A percentile compares a stretch with the other conserved stretches of the same genome.
phyloP scores from a whole-genome alignment of 345 rosid species.

The Acer yangbiense region DNA sequence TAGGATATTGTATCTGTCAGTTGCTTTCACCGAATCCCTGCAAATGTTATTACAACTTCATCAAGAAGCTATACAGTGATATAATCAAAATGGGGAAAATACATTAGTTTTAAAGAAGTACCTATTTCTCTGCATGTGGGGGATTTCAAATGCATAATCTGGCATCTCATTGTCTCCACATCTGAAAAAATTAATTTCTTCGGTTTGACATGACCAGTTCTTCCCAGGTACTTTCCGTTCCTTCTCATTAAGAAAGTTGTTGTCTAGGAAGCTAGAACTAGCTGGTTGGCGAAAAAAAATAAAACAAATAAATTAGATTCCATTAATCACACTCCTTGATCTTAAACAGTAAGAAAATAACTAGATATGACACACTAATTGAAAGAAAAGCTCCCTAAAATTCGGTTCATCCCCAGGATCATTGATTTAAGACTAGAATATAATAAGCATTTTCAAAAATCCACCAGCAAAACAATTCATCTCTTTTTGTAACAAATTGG shows the following conservation, averaged over 20 bases:
- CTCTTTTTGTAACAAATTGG: background rate
- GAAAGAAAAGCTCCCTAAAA: conserved; percentile 4
- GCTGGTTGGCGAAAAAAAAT: conserved; percentile 26
- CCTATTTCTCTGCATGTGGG: conserved; percentile 49
- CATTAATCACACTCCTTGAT: conserved; percentile 10
- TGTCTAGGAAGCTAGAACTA: conserved; percentile 33
- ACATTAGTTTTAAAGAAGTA: conserved; percentile 22
- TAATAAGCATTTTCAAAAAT: background rate
- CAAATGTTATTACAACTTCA: conserved; percentile 22
- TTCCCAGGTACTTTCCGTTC: conserved; percentile 41
- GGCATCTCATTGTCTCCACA: conserved; percentile 34
- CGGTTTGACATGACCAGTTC: conserved; percentile 34
- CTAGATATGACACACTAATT: background rate
- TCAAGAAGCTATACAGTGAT: conserved; percentile 18
- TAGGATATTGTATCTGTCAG: conserved; percentile 41
- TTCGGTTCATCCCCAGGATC: background rate
- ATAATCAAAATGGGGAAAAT: conserved; percentile 22
- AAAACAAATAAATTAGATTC: conserved; percentile 18
- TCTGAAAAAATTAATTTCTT: conserved; percentile 32
- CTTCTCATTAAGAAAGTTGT: conserved; percentile 34
- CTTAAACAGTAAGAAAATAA: conserved; percentile 8
- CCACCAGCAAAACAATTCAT: background rate
- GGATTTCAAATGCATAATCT: conserved; percentile 41
- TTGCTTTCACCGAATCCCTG: conserved; percentile 47
- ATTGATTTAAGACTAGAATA: background rate